Evolutionary conservation across 129 eudicot species (phyloP), one percentile per base, ranked within the genome.

Genomic region (Flaveria sonorensis): DNA sequence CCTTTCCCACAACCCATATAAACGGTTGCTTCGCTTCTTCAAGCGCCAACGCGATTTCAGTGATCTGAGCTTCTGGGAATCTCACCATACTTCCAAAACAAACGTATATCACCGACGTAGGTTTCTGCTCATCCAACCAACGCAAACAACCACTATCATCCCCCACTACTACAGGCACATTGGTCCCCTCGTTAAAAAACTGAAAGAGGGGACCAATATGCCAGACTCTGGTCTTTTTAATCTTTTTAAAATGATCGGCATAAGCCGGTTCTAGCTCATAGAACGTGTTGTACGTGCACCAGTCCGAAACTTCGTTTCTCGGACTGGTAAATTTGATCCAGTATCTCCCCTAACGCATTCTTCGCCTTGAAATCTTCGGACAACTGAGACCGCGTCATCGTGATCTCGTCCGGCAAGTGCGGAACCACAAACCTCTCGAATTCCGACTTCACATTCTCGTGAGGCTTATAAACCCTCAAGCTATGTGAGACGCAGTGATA

Each of bases 221-320:
- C 86, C 87, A 89, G 1, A 71, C 23, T 55, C 83, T 82, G 1
- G 16, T 13, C 10, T 77, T 57, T 20, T 50, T 59, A 20, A 70
- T 36, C 39, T 69, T 72, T 57, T 72, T 50, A 1, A 79, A 74
- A 30, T 87, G 81, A 7, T 83, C 83, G 0, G 23, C 89, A 40
- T 87, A 83, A 20, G 21, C 80, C 2, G 89, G 84, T 71, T 89
- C 95, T 3, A 89, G 74, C 65, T 83, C 91, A 10, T 78, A 76
- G 47, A 87, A 78, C 1, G 83, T 83, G 50, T 87, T 56, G n/a
- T n/a, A n/a, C n/a, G 24, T 80, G 72, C 20, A 89, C 78, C 6
- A 81, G 15, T 1, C 89, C 91, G 13, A 74, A 82, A 69, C 90
- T 85, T 74, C 60, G 77, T 10, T 4, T 18, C 73, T 81, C 81